Evolutionary conservation across 1,284 basidiomycete genomes (phyloP), one percentile per base, ranked within the genome.

Genomic region (Melampsora abietis-canadensis): DNA sequence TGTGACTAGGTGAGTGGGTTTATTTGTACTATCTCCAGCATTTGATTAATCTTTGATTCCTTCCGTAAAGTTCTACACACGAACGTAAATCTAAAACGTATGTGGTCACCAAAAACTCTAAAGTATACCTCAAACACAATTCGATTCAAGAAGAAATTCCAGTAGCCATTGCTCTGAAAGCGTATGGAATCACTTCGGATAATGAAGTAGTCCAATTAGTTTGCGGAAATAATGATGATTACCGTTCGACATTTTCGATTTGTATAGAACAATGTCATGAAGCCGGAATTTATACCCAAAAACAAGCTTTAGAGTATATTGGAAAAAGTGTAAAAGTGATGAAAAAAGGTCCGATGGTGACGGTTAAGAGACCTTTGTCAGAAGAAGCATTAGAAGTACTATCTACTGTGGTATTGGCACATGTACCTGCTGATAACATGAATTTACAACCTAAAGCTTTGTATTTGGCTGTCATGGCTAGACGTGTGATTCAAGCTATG

Each of bases 11-110:
- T 94, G 80, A 82, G 90, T 85, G 7, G 67, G 19, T 57, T 66
- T 57, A 57, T 54, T 24, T 48, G 17, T 37, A 17, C 34, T 46
- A 31, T 21, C 46, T 37, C 5, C 15, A 31, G 14, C 5, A 27
- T 14, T 34, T 17, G n/a, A 47, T 31, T 75, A 30, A n/a, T 48
- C 30, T 21, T 37, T 61, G 4, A 76, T 12, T 46, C 31, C 37
- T 40, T 19, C 76, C 59, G 1, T 34, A 7, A 76, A 94, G 92
- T 68, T 96, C 96, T 6, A 98, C 97, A 19, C 94, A 97, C 80
- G 95, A 97, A 77, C 87, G 98, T 77, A 98, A 98, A 83, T 98
- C 96, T 61, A 99, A 99, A 83, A 96, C 97, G 0, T 98, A 99
- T 80, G 94, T 98, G 57, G 88, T 89, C 5, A 96, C 94, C 17